Evolutionary conservation across 2,329 filamentous ascomycete species (phyloP).

Genomic region (Juglanconis oblonga): DNA sequence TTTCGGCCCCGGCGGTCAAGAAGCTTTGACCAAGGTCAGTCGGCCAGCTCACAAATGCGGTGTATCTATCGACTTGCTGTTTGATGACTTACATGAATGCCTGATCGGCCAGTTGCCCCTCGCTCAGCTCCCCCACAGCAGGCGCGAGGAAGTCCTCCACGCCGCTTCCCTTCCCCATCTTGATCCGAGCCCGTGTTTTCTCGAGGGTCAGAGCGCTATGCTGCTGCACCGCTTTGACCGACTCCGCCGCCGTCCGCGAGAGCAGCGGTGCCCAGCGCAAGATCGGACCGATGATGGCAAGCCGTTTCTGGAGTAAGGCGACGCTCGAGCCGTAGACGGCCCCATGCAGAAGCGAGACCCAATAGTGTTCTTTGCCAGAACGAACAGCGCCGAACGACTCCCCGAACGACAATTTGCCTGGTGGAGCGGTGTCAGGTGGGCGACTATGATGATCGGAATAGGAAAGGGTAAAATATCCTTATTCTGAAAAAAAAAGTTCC

Average conservation of each 20-base stretch:
- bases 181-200: conserved; percentile 16
- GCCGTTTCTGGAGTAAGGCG: conserved; percentile 14
- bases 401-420: conserved; percentile 21
- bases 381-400: conserved; percentile 21
- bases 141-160: conserved; percentile 19
- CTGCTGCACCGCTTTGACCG: conserved; percentile 3
- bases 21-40: conserved; percentile 1
- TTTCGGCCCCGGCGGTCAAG: conserved; percentile 21
- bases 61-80: fast-evolving
- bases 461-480: no score
- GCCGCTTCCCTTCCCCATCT: conserved; percentile 17
- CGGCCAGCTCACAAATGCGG: not conserved
- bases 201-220: conserved; percentile 17
- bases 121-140: conserved; percentile 10
- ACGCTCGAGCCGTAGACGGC: conserved; percentile 11
- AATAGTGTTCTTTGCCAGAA: conserved; percentile 13
- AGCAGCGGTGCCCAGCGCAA: conserved; percentile 11
- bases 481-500: not conserved
- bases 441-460: no score
- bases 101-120: conserved; percentile 15
- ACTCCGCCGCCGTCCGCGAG: conserved; percentile 1
- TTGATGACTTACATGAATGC: not conserved
- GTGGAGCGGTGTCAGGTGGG: not conserved
- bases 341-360: conserved; percentile 19
- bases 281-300: conserved; percentile 14